Conservation (phyloP, 2,329 filamentous ascomycete species). For the Alternaria gansuensis region DNA sequence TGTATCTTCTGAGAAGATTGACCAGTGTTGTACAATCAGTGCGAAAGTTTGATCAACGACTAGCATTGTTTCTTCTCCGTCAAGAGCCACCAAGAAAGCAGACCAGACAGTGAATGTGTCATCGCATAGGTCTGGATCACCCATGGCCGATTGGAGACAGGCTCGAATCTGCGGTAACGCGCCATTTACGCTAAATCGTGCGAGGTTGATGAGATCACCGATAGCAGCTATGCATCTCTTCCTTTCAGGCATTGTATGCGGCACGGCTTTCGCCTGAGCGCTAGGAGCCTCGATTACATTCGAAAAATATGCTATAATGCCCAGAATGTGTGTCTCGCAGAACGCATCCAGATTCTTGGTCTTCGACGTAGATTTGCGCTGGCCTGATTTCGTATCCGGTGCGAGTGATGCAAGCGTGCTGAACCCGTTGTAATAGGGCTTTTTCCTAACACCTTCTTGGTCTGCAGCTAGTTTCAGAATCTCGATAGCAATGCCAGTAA, state of each 20-base stretch:
- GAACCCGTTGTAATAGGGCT: constrained; percentile 63
- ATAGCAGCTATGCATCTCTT: constrained; percentile 81
- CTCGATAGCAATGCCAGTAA: constrained; percentile 78
- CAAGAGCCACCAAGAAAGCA: constrained; percentile 75
- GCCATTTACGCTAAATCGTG: constrained; percentile 75
- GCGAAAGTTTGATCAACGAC: constrained; percentile 91
- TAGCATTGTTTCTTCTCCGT: constrained; percentile 77
- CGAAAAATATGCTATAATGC: constrained; percentile 83
- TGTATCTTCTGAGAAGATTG: constrained; percentile 67
- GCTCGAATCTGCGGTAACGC: constrained; percentile 94
- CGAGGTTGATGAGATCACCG: constrained; percentile 84
- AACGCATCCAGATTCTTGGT: constrained; percentile 74
- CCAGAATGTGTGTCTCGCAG: constrained; percentile 83
- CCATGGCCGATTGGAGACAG: constrained; percentile 86
- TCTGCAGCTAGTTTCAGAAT: constrained; percentile 82
- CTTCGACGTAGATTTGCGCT: constrained; percentile 57
- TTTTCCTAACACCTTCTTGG: constrained; percentile 62
- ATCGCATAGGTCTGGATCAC: constrained; percentile 76
- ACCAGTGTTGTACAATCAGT: constrained; percentile 84
- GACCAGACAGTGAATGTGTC: constrained; percentile 86
- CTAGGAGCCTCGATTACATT: constrained; percentile 76
- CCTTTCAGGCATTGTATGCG: constrained; percentile 72
- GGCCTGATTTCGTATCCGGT: constrained; percentile 57
- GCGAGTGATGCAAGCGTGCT: constrained; percentile 56
- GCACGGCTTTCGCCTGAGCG: constrained; percentile 51